Percentiles rank a stretch among this genome's conserved stretches.
These are phyloP conservation scores for Parastagonospora nodorum DNA, from an alignment of 2,329 filamentous ascomycete genomes.

Conservation along the genomic window DNA sequence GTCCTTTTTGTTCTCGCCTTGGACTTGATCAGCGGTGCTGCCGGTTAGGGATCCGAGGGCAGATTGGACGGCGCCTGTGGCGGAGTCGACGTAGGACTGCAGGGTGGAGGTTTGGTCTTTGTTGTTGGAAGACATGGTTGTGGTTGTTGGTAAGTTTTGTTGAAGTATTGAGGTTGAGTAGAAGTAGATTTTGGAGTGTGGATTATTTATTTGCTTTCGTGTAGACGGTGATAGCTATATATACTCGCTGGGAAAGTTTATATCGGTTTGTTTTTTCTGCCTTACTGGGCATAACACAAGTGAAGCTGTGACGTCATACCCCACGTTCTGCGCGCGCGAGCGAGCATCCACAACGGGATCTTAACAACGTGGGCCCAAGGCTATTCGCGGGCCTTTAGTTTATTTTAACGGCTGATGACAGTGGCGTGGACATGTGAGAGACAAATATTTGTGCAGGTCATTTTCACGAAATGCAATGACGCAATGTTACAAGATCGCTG, in stretches of 20 bases:
- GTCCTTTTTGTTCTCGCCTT: conserved; percentile 69
- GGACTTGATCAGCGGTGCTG: conserved; percentile 65
- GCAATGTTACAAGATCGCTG: too few relatives aligned
- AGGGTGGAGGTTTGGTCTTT: conserved; percentile 70
- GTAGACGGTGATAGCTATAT: not conserved
- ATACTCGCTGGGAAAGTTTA: conserved; percentile 5
- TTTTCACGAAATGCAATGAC: too few relatives aligned
- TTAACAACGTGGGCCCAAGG: too few relatives aligned
- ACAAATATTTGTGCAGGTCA: too few relatives aligned
- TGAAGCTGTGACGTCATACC: too few relatives aligned
- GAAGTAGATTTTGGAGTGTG: not conserved
- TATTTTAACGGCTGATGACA: too few relatives aligned
- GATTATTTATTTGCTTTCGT: conserved; percentile 2
- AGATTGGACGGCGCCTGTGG: conserved; percentile 73
- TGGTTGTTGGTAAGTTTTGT: conserved; percentile 6
- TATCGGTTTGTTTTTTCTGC: conserved; percentile 2
- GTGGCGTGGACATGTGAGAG: too few relatives aligned
- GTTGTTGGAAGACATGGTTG: conserved; percentile 59
- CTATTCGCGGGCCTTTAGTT: too few relatives aligned
- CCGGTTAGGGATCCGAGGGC: conserved; percentile 75
- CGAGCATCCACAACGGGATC: too few relatives aligned
- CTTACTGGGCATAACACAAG: too few relatives aligned
- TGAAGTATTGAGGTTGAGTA: not conserved
- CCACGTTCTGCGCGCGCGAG: too few relatives aligned
- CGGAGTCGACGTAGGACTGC: conserved; percentile 68